Base-by-base conservation (phyloP, 768 basidiomycete species). In the Glaciozyma martinii region DNA sequence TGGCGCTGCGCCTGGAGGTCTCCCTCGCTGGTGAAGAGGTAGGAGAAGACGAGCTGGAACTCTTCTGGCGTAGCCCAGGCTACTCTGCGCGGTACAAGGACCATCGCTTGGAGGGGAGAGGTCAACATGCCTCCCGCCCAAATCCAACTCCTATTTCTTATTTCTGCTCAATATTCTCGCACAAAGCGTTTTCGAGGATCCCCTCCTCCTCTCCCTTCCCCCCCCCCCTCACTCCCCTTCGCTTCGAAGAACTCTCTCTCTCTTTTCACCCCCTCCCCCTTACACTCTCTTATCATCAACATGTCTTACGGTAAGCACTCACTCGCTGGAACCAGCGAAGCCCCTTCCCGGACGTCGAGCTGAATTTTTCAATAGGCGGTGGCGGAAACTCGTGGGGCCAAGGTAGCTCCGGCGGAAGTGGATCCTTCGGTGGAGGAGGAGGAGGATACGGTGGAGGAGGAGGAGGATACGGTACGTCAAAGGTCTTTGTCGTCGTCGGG, bases 1-100 rank as follows among this genome's bases (percentile, higher is more conserved):
- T 84, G 80, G 70, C 84, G 82, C 29, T 89, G 81, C 6, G 88
- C 86, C 16, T 78, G 76, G 2, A 71, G 66, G 75, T 83, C 85
- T 16, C 84, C 75, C n/a, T 81, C 79, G 30, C 81, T 58, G 71
- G 85, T 83, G 33, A 80, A 79, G 59, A 86, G 83, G 69, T 86
- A 84, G 9, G 80, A 74, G 73, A 83, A 92, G 67, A 93, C 78
- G 69, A 87, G 82, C 62, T 89, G 87, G 8, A 92, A 78, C 73
- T 92, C 90, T 42, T 76, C 71, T 12, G 84, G 74, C 43, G 81
- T 80, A 19, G 83, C 76, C 90, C 90, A 93, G 6, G 89, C 88
- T 0, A 89, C 86, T 40, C 89, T 82, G 59, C 87, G 83, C 21
- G 68, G 61, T 8, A 59, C 25, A 59, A 70, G 3, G 8, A 47